phyloP scores from a whole-genome alignment of 2,329 filamentous ascomycete species.

The Colletotrichum limetticola region DNA sequence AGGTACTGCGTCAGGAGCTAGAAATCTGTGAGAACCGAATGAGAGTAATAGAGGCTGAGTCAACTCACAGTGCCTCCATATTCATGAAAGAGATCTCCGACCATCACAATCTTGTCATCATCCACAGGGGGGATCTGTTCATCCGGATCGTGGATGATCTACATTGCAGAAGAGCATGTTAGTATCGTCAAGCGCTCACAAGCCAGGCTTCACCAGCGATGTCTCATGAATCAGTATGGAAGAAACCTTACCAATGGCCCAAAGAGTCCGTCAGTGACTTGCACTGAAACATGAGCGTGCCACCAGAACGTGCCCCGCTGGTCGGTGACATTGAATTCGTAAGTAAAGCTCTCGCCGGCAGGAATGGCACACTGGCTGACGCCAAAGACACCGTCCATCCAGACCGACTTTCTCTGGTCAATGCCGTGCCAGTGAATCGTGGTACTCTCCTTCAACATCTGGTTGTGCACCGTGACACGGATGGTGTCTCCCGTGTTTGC shows the following conservation, averaged over 20 bases:
- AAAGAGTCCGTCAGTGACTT: constrained; percentile 34
- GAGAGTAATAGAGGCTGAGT: background rate
- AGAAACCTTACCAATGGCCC: constrained; percentile 29
- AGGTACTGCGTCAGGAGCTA: constrained; percentile 46
- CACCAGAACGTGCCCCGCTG: constrained; percentile 73
- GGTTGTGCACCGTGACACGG: constrained; percentile 52
- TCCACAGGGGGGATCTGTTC: constrained; percentile 43
- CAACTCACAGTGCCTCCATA: constrained; percentile 45
- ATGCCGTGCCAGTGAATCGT: constrained; percentile 77
- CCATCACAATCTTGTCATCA: constrained; percentile 50
- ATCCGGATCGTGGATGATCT: constrained; percentile 49
- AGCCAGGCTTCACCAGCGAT: background rate
- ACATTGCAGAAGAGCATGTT: constrained; percentile 8
- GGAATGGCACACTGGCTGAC: constrained; percentile 71
- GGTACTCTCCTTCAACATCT: constrained; percentile 52
- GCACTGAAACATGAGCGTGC: constrained; percentile 59
- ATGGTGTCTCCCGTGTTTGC: constrained; percentile 56
- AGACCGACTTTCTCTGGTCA: constrained; percentile 69
- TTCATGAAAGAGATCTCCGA: constrained; percentile 52
- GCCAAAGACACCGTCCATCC: constrained; percentile 73
- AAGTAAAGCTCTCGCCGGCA: constrained; percentile 63
- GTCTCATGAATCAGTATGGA: background rate
- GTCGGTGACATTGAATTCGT: constrained; percentile 67
- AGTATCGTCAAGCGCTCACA: background rate
- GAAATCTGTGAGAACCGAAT: constrained; percentile 36